Evolutionary conservation across 345 rosid species (phyloP), one percentile per base, ranked within the genome.

Genomic region (Cardamine occulta): DNA sequence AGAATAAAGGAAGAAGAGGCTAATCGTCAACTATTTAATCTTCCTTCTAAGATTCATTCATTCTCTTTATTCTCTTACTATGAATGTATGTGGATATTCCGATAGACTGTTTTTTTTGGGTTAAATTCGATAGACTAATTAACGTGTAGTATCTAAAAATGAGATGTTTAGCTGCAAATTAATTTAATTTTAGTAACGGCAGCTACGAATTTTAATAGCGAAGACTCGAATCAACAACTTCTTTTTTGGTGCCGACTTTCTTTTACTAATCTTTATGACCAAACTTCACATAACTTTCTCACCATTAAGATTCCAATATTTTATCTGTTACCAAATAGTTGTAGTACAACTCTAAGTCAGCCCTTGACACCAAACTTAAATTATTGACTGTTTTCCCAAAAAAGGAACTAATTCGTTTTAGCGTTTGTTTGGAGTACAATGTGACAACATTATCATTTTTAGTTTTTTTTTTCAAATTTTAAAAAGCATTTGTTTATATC

Each of bases 21-120:
- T 1, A 7, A 40, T 26, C 49, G 13, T 69, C 18, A 40, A 54
- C 26, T 37, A n/a, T 55, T 17, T 55, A 10, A 55, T 54, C 54
- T 53, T 54, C 52, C 54, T 69, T 56, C 54, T 26, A 67, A 53
- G 37, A 53, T 15, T 56, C 64, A 28, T 17, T 53, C 55, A 21
- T 53, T 57, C 45, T 31, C 45, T 13, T 17, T 26, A 39, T 19
- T 21, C 1, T 7, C 7, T 56, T 56, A 57, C 40, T n/a, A 17
- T 21, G 48, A 66, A 52, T 23, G 17, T 66, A 35, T 13, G 32
- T 66, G 59, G 31, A 51, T 49, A 49, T 64, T 45, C 39, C 10
- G 19, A 63, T 28, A 5, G 8, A 13, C 17, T 13, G 4, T 1
- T 39, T 39, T 39, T 39, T 39, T 37, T 7, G 7, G 8, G 42